Evolutionary conservation across 129 eudicot genomes (phyloP).

Genomic region (Solidago caesia): DNA sequence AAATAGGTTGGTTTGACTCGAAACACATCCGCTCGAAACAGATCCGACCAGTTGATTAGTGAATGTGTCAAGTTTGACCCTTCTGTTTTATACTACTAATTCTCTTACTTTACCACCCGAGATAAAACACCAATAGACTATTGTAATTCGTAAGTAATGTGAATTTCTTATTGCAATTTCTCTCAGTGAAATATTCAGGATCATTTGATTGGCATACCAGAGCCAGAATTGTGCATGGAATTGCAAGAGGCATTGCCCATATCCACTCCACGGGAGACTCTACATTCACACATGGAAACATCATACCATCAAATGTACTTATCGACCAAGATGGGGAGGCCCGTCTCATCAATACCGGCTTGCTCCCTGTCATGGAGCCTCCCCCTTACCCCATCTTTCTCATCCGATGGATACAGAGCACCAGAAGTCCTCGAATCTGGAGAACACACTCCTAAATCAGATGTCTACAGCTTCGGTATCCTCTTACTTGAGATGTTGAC

Average conservation of each 20-base stretch:
- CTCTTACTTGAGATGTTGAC: slow-evolving; percentile 69
- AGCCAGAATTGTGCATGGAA: slow-evolving; percentile 62
- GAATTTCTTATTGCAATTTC: background rate
- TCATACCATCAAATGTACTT: slow-evolving; percentile 71
- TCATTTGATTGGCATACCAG: slow-evolving; percentile 67
- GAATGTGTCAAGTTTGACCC: background rate
- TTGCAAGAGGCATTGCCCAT: slow-evolving; percentile 73
- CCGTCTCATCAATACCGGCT: slow-evolving; percentile 55
- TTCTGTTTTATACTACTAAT: too few relatives aligned
- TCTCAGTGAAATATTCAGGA: slow-evolving; percentile 34
- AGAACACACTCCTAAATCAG: slow-evolving; percentile 66
- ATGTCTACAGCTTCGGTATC: slow-evolving; percentile 77
- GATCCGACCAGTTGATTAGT: background rate
- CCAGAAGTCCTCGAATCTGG: slow-evolving; percentile 62
- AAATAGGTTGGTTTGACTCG: too few relatives aligned
- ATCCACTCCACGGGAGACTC: slow-evolving; percentile 63
- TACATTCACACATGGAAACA: slow-evolving; percentile 56
- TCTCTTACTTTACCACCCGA: background rate
- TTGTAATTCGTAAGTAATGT: too few relatives aligned
- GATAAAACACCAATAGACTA: too few relatives aligned
- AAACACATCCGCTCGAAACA: too few relatives aligned
- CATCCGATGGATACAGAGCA: slow-evolving; percentile 52
- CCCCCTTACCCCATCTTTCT: slow-evolving; percentile 45
- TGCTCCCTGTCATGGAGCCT: slow-evolving; percentile 60
- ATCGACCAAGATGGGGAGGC: slow-evolving; percentile 58